A percentile compares a stretch with the other conserved stretches of the same genome.
Conservation (phyloP, 495 filamentous ascomycete species). For the Aeminium ludgeri region DNA sequence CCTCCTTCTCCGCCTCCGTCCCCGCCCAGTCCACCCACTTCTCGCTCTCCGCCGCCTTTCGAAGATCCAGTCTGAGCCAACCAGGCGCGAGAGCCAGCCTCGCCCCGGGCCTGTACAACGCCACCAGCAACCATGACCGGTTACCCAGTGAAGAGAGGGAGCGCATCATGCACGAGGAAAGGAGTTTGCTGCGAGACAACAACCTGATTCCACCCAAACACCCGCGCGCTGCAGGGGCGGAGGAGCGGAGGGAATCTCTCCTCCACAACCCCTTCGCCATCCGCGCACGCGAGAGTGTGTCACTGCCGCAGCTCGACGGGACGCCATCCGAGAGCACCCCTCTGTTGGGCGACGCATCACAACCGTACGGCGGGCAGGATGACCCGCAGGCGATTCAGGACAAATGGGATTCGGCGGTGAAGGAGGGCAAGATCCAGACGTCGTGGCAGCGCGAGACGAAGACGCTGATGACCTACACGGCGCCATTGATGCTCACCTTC, state of each 20-base stretch:
- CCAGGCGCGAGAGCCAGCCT: constrained; percentile 34
- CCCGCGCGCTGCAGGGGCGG: constrained; percentile 13
- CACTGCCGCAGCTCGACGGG: background rate
- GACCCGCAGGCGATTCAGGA: constrained; percentile 8
- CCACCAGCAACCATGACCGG: background rate
- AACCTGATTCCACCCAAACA: constrained; percentile 55
- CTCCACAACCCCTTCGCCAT: background rate
- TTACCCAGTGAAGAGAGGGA: constrained; percentile 39
- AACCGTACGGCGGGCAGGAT: constrained; percentile 14
- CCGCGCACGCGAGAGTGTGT: constrained; percentile 11
- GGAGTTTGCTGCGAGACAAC: constrained; percentile 59
- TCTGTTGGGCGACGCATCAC: constrained; percentile 1
- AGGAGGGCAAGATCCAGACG: constrained; percentile 6
- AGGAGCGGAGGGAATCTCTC: background rate
- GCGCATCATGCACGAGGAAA: constrained; percentile 48
- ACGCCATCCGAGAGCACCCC: background rate
- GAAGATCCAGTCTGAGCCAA: constrained; percentile 47
- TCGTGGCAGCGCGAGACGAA: constrained; percentile 2
- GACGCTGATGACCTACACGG: constrained; percentile 3
- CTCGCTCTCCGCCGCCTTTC: constrained; percentile 50
- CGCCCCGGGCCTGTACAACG: background rate
- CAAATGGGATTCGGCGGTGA: constrained; percentile 2
- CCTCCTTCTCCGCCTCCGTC: background rate
- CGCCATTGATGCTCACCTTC: constrained; percentile 13
- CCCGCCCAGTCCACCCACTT: constrained; percentile 24